Base-by-base conservation (phyloP, 805 yeast species). In the Candida arabinofermentans region DNA sequence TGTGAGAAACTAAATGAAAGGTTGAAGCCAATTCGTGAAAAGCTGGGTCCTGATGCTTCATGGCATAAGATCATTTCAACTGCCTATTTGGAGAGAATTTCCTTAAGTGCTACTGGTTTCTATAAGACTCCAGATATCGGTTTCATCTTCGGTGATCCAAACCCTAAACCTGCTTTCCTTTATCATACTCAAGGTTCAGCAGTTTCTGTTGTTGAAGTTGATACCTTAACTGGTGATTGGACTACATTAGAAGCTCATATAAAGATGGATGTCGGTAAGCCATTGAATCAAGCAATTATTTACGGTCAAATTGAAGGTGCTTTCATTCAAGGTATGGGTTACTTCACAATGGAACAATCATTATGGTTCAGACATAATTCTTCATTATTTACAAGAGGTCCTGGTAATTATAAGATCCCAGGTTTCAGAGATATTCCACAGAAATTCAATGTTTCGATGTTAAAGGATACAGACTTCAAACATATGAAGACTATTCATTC, bases 291-390 rank as follows among this genome's bases (percentile, higher is more conserved):
- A 45, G 75, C 75, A 13, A 71, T 72, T 40, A 75, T 71, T 43
- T 70, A 69, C 49, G 76, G 76, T 7, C 77, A 72, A 54, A 72
- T 72, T 29, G 76, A 72, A 48, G 76, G 77, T 27, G 77, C 75
- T 0, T 72, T 65, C 46, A 62, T 72, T 10, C 77, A 72, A 53
- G 77, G 76, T 19, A 70, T 70, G 58, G 77, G 77, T 4, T 59
- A 71, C 23, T 72, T 67, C 48, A 72, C 76, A 1, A 66, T 72
- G 51, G 76, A 72, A 43, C 75, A 72, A 48, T 66, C 73, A 1
- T 49, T 72, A 34, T 72, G 76, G 75, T 52, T 69, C 33, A 49
- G 61, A 30, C 62, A 64, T 39, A 65, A 61, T 26, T 74, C 75
- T 18, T 54, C 65, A 2, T 49, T 72, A 24, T 63, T 69, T 42